Base-by-base conservation (phyloP, 139 green algal genomes). In the Chlorella sorokiniana region DNA sequence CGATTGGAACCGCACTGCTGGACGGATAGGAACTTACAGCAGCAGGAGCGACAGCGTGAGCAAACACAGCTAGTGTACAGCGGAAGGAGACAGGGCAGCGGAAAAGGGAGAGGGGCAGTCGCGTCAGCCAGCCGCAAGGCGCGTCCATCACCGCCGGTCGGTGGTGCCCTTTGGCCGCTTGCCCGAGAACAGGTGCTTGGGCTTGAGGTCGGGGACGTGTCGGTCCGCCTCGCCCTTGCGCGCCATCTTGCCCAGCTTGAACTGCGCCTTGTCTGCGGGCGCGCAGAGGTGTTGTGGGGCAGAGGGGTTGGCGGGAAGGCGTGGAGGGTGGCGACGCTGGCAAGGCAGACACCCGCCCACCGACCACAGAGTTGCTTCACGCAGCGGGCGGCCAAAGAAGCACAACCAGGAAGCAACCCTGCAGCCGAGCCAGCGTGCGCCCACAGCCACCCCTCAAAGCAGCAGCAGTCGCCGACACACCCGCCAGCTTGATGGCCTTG, bases 171-270 rank as follows among this genome's bases (percentile, higher is more conserved):
- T 91, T 9, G 90, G 90, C 4, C 93, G 84, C 82, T 98, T 99
- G 33, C 96, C 96, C 33, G 83, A 91, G 85, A 99, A 96, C 59
- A 99, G 86, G 79, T 99, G 97, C 94, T 99, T 99, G 59, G 97
- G 97, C 89, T 94, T 97, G 84, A 95, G 72, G 92, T 97, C 68
- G 67, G 90, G 83, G 35, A 91, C 88, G 69, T 92, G 89, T 3
- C 93, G 72, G 81, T 97, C 92, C 1, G 78, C 86, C 86, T 97
- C 93, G 25, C 93, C 93, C 44, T 87, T 85, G 41, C 84, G 78
- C 7, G 78, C 87, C 83, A 81, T 87, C 90, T 94, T 95, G 85
- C 96, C 95, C 54, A 83, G 85, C 42, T 68, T 86, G 45, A 84
- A 79, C 87, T 97, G 93, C 64, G 89, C 88, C 83, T 92, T 93